A percentile compares a stretch with the other conserved stretches of the same genome.
These are phyloP conservation scores for Polyporus tsugae DNA, from an alignment of 1,284 basidiomycete species.

Conservation along the genomic window DNA sequence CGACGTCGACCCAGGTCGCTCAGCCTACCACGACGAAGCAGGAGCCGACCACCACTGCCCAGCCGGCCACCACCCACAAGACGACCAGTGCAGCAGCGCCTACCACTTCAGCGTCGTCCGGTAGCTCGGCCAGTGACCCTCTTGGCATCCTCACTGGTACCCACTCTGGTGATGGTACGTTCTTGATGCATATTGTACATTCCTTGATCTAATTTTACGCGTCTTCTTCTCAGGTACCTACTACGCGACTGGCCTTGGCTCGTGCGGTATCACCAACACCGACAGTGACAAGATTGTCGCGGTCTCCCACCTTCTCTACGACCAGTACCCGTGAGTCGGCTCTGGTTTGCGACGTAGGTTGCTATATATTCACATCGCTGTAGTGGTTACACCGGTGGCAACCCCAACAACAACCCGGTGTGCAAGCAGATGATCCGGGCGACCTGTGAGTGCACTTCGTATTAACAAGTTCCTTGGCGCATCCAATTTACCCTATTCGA, in stretches of 20 bases:
- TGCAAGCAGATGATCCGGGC: constrained; percentile 57
- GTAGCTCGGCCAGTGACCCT: constrained; percentile 25
- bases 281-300: constrained; percentile 68
- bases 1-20: constrained; percentile 30
- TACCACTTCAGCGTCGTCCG: constrained; percentile 29
- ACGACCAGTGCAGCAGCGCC: constrained; percentile 11
- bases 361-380: background rate
- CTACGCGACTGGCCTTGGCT: constrained; percentile 69
- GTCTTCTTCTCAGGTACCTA: constrained; percentile 53
- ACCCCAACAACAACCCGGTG: constrained; percentile 73
- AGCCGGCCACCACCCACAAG: constrained; percentile 8
- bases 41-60: constrained; percentile 40
- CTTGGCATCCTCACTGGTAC: constrained; percentile 51
- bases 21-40: constrained; percentile 39
- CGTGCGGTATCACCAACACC: constrained; percentile 70
- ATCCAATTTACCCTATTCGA: background rate
- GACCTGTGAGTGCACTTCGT: constrained; percentile 52
- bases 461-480: background rate
- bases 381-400: constrained; percentile 56
- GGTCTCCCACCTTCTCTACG: constrained; percentile 65
- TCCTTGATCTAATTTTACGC: background rate
- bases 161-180: constrained; percentile 59
- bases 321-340: constrained; percentile 63
- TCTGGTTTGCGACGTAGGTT: background rate
- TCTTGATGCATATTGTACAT: background rate